phyloP scores from a whole-genome alignment of 352 stramenopile species.

The Globisporangium rhizosaccharum region DNA sequence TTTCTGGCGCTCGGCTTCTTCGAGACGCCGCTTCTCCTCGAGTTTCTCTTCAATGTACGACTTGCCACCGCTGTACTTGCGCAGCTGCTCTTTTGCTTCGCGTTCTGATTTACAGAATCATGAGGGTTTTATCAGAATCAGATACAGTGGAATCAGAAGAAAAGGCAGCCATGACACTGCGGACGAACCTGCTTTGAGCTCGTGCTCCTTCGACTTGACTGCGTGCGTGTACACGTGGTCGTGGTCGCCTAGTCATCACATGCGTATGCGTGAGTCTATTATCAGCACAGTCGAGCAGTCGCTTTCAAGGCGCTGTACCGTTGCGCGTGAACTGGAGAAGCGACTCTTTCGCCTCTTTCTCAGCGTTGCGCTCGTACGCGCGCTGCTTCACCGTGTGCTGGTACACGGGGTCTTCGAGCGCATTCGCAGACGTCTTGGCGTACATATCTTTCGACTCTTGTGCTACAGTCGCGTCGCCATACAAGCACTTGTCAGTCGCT shows the following conservation, averaged over 20 bases:
- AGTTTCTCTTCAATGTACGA: slow-evolving; percentile 56
- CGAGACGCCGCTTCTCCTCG: slow-evolving; percentile 50
- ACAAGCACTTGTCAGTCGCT: background rate
- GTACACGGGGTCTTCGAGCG: slow-evolving; percentile 44
- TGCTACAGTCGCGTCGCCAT: slow-evolving; percentile 9
- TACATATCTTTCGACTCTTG: slow-evolving; percentile 32
- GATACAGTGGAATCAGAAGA: background rate
- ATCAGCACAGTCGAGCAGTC: too few species aligned
- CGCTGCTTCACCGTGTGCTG: slow-evolving; percentile 43
- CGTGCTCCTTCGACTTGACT: slow-evolving; percentile 13
- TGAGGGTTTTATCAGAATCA: background rate
- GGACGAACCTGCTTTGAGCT: slow-evolving; percentile 13
- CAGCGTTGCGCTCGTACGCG: slow-evolving; percentile 22
- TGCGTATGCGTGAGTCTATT: background rate
- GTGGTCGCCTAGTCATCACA: slow-evolving; percentile 6
- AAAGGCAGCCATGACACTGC: background rate
- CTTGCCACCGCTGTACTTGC: slow-evolving; percentile 38
- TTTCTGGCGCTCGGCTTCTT: slow-evolving; percentile 43
- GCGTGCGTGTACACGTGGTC: slow-evolving; percentile 16
- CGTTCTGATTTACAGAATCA: slow-evolving; percentile 20
- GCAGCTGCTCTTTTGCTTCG: slow-evolving; percentile 31
- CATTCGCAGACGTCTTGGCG: slow-evolving; percentile 29
- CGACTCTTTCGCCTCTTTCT: slow-evolving; percentile 24
- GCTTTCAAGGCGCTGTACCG: background rate
- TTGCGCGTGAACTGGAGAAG: slow-evolving; percentile 18